Percentiles rank a stretch among this genome's conserved stretches.
Evolutionary conservation across 805 yeast genomes (phyloP).

Genomic region (Metschnikowia koreensis): DNA sequence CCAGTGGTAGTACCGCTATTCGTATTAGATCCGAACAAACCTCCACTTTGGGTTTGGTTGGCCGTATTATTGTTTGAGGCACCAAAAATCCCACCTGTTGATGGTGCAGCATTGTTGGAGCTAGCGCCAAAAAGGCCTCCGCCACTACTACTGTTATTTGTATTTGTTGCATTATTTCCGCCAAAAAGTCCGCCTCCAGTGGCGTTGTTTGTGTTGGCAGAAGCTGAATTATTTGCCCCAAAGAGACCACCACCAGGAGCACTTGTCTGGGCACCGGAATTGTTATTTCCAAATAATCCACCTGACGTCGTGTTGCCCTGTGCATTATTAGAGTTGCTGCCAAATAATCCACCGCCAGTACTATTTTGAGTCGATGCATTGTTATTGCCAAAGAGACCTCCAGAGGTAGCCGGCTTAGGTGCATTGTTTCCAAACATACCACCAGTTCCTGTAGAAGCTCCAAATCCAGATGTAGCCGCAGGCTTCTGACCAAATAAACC

Average conservation of each 20-base stretch:
- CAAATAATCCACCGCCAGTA: slow-evolving; percentile 12
- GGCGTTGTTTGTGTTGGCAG: slow-evolving; percentile 10
- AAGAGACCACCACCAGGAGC: slow-evolving; percentile 22
- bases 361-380: slow-evolving; percentile 7
- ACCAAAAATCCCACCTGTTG: slow-evolving; percentile 41
- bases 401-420: slow-evolving; percentile 5
- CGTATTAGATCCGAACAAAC: slow-evolving; percentile 8
- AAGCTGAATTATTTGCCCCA: slow-evolving; percentile 20
- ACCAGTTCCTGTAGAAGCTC: slow-evolving; percentile 4
- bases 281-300: slow-evolving; percentile 21
- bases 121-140: not conserved
- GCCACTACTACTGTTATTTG: not conserved
- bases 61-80: slow-evolving; percentile 11
- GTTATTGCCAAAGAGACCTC: slow-evolving; percentile 15
- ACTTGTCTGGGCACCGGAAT: not conserved
- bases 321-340: slow-evolving; percentile 3
- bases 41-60: slow-evolving; percentile 8
- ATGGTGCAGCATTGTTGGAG: slow-evolving; percentile 5
- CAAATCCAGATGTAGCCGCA: slow-evolving; percentile 4
- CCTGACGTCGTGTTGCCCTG: not conserved
- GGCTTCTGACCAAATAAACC: slow-evolving; percentile 16
- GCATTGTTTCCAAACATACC: slow-evolving; percentile 12
- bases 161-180: not conserved
- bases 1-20: slow-evolving; percentile 1
- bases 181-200: slow-evolving; percentile 35